Evolutionary conservation across 306 rosid genomes (phyloP), one percentile per base, ranked within the genome.

Genomic region (Trifolium repens): DNA sequence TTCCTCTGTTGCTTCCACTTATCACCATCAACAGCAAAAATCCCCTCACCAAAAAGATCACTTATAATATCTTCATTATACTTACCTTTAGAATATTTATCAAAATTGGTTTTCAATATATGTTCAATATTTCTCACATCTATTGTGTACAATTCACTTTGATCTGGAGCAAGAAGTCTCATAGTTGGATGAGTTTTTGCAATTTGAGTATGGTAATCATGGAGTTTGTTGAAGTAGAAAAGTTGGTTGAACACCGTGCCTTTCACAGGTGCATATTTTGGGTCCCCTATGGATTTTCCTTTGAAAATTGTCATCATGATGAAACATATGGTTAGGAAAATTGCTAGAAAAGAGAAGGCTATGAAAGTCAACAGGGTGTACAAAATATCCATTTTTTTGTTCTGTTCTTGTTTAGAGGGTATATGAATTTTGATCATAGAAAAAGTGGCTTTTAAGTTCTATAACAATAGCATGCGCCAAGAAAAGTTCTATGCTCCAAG

Each of bases 251-350:
- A 53, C 59, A 53, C 24, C 8, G 27, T 53, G 59, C 27, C 59
- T 53, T 53, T 53, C 3, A 53, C 59, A 53, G 27, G 59, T 53
- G 59, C 59, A 53, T 53, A 53, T 53, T 53, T 53, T 1, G 59
- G 27, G 11, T 53, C 1, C 3, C 59, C 27, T 8, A 17, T 53
- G 5, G 92, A 87, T 50, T 90, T 89, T 66, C 94, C 91, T 8
- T 52, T 42, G 80, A 69, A 70, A 39, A 76, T 75, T 49, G 46
- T 75, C 11, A 85, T 40, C 13, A 78, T 49, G 55, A 89, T 64
- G 68, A 86, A 43, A 17, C 72, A 58, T 24, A 90, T 57, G 65
- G 32, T 4, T 0, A 90, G 46, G 47, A 84, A 30, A 69, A 83
- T 35, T 44, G 40, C 15, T 26, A 84, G 67, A 11, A 79, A 10